Conservation (phyloP, 257 asterid genomes). For the Datura wrightii region DNA sequence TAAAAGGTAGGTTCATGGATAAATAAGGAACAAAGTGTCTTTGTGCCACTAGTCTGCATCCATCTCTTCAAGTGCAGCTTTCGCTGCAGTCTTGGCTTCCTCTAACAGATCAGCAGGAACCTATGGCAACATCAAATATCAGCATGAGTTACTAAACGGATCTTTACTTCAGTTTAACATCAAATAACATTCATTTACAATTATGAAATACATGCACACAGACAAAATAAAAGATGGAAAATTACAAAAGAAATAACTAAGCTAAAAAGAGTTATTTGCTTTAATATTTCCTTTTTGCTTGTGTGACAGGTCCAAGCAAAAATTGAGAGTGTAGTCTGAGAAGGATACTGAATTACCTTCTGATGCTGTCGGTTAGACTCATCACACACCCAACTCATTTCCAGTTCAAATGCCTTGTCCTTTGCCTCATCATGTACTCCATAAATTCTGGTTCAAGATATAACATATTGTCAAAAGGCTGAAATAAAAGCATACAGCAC, state of each 20-base stretch:
- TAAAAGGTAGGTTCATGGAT: background rate
- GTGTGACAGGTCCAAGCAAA: background rate
- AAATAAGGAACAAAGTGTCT: background rate
- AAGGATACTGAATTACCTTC: constrained; percentile 59
- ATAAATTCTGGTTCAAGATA: constrained; percentile 59
- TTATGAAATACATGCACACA: background rate
- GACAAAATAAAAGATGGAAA: background rate
- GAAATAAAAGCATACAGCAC: background rate
- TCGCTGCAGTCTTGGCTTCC: constrained; percentile 94
- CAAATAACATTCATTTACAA: background rate
- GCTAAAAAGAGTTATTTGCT: background rate
- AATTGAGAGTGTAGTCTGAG: background rate
- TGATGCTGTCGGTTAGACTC: constrained; percentile 94
- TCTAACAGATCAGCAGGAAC: constrained; percentile 78
- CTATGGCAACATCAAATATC: constrained; percentile 46
- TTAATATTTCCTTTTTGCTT: background rate
- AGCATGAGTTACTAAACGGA: background rate
- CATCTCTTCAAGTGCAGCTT: constrained; percentile 96
- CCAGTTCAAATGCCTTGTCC: constrained; percentile 97
- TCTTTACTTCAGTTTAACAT: background rate
- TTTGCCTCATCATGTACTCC: constrained; percentile 97
- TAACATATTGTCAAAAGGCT: background rate
- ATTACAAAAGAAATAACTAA: background rate
- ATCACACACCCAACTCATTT: constrained; percentile 98
- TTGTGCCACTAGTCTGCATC: constrained; percentile 69